A percentile compares a stretch with the other conserved stretches of the same genome.
phyloP scores from a whole-genome alignment of 352 stramenopile species.

The Globisporangium ultimum region DNA sequence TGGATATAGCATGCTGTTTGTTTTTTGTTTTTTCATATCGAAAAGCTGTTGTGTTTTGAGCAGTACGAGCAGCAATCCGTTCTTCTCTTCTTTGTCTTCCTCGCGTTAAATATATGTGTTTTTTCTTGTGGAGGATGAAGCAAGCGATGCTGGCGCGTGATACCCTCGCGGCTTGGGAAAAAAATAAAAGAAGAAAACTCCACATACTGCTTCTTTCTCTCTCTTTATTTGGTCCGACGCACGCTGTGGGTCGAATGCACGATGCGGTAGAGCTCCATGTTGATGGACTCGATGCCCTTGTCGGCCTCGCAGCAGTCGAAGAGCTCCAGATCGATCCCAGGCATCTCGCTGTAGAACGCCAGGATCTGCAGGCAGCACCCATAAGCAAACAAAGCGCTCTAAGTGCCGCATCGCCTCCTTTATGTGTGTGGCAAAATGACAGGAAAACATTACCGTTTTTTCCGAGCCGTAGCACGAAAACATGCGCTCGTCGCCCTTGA shows the following conservation, averaged over 20 bases:
- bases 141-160: too few species aligned
- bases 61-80: too few species aligned
- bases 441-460: slow-evolving; percentile 41
- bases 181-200: too few species aligned
- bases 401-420: too few species aligned
- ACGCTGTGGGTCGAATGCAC: slow-evolving; percentile 40
- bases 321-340: slow-evolving; percentile 62
- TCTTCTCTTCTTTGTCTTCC: background rate
- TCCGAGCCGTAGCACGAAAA: slow-evolving; percentile 82
- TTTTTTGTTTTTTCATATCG: background rate
- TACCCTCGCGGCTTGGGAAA: too few species aligned
- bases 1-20: slow-evolving; percentile 1
- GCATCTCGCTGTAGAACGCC: slow-evolving; percentile 86
- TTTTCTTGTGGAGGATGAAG: background rate
- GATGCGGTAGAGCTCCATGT: slow-evolving; percentile 69
- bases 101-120: slow-evolving; percentile 6
- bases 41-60: background rate
- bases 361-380: slow-evolving; percentile 42
- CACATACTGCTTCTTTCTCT: background rate
- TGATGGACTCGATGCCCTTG: slow-evolving; percentile 71
- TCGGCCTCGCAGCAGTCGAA: slow-evolving; percentile 82
- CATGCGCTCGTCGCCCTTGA: slow-evolving; percentile 79
- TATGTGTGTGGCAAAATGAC: slow-evolving; percentile 1
- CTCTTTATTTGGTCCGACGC: slow-evolving; percentile 23
- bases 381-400: too few species aligned